These are phyloP conservation scores for Apiospora sp. DNA, from an alignment of 2,329 filamentous ascomycete species.

Conservation along the genomic window DNA sequence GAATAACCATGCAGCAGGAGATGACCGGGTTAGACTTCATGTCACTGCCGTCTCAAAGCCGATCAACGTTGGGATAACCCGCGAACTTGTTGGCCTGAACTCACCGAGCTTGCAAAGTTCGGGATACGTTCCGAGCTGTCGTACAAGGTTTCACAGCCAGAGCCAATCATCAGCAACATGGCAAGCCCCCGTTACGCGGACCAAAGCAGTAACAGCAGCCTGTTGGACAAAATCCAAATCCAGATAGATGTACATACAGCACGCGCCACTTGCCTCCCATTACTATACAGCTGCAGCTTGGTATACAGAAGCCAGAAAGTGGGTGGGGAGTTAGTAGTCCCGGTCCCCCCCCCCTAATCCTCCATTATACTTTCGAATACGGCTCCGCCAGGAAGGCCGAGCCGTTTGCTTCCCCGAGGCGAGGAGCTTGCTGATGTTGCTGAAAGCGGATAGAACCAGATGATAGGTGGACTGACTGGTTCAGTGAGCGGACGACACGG, in stretches of 20 bases:
- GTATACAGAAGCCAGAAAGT: background rate
- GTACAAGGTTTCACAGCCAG: conserved; percentile 4
- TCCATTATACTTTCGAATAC: background rate
- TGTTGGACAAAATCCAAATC: background rate
- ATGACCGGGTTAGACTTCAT: background rate
- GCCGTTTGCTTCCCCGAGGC: conserved; percentile 10
- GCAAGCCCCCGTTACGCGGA: background rate
- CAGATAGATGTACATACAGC: no score
- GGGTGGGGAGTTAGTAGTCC: background rate
- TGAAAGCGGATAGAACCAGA: background rate
- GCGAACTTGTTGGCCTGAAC: conserved; percentile 12
- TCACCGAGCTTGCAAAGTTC: background rate
- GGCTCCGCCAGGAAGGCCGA: conserved; percentile 16
- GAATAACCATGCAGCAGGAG: background rate
- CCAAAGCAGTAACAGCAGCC: background rate
- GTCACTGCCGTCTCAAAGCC: background rate
- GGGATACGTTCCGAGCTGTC: background rate
- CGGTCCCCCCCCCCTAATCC: background rate
- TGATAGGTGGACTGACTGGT: background rate
- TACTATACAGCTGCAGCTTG: background rate
- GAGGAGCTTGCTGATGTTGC: conserved; percentile 2
- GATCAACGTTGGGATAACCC: conserved; percentile 13
- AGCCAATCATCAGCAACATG: background rate
- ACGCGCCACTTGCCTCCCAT: background rate
- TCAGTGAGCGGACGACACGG: conserved; percentile 7